Evolutionary conservation across 768 basidiomycete species (phyloP), one percentile per base, ranked within the genome.

Genomic region (Saitozyma sp.): DNA sequence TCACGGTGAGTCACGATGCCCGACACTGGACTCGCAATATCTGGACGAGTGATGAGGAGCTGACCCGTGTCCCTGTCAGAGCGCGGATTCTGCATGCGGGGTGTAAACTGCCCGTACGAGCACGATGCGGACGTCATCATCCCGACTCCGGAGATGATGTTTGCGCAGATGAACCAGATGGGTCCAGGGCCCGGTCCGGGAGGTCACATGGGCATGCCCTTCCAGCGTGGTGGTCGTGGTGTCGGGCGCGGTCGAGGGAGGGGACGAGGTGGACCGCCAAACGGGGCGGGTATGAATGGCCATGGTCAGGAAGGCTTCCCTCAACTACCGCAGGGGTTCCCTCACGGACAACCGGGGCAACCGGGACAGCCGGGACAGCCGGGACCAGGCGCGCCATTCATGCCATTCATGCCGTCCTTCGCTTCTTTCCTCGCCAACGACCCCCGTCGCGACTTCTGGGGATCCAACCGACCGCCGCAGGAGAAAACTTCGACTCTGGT

Each of bases 41-140:
- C 50, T 58, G 61, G 59, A 62, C 39, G 54, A 16, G n/a, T 55
- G 8, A n/a, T 6, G 54, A 55, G 3, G 14, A 16, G 29, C 10
- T 56, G 3, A 29, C 29, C 29, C 29, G 29, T 59, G 50, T 57
- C 17, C 63, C 9, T 54, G 50, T 8, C 68, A 97, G 94, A 94
- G 75, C 87, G 87, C 62, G 94, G 94, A 1, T 96, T 88, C 80
- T 98, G 94, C 70, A 86, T 90, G 46, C 86, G 92, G 40, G 94
- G 94, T 52, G 87, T 85, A 17, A 84, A 85, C 63, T 98, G 94
- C 84, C 92, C 91, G 75, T 97, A 86, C 80, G 92, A 90, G 63
- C 94, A 98, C 70, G 92, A 90, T 43, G 90, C 91, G 1, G 91
- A 94, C 74, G 89, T 91, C 6, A 78, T 80, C 51, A 70, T 75